These are phyloP conservation scores for Suillus americanus DNA, from an alignment of 768 basidiomycete species.

Conservation along the genomic window DNA sequence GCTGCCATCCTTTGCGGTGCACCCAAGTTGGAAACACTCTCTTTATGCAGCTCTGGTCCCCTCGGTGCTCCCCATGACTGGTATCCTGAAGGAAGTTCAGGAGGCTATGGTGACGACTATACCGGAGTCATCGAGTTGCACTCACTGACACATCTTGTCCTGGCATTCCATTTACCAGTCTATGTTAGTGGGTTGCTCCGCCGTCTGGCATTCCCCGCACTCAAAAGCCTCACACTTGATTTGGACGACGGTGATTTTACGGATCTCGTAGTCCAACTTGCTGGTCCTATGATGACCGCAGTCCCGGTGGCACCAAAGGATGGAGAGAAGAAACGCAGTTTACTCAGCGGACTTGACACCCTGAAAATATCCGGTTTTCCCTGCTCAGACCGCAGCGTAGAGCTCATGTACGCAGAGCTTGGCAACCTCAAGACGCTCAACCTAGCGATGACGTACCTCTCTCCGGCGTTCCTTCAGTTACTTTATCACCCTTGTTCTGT, in stretches of 20 bases:
- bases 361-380: slow-evolving; percentile 55
- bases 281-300: slow-evolving; percentile 15
- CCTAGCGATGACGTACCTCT: slow-evolving; percentile 36
- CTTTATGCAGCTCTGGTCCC: slow-evolving; percentile 60
- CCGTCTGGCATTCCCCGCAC: slow-evolving; percentile 33
- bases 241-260: slow-evolving; percentile 56
- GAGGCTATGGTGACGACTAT: slow-evolving; percentile 25
- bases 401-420: slow-evolving; percentile 47
- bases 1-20: slow-evolving; percentile 49
- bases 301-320: slow-evolving; percentile 32
- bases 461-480: slow-evolving; percentile 25
- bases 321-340: slow-evolving; percentile 32
- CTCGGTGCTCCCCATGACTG: slow-evolving; percentile 38
- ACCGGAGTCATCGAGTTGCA: slow-evolving; percentile 29
- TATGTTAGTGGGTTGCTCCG: slow-evolving; percentile 31
- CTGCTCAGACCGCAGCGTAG: slow-evolving; percentile 34
- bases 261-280: slow-evolving; percentile 45
- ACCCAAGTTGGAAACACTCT: slow-evolving; percentile 52
- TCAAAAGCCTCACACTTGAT: slow-evolving; percentile 47
- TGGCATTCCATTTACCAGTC: slow-evolving; percentile 55
- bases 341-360: slow-evolving; percentile 46
- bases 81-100: slow-evolving; percentile 20
- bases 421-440: slow-evolving; percentile 44
- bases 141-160: slow-evolving; percentile 32
- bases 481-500: slow-evolving; percentile 10